Conservation (phyloP, 2,329 filamentous ascomycete species). For the Pseudogymnoascus sp. region DNA sequence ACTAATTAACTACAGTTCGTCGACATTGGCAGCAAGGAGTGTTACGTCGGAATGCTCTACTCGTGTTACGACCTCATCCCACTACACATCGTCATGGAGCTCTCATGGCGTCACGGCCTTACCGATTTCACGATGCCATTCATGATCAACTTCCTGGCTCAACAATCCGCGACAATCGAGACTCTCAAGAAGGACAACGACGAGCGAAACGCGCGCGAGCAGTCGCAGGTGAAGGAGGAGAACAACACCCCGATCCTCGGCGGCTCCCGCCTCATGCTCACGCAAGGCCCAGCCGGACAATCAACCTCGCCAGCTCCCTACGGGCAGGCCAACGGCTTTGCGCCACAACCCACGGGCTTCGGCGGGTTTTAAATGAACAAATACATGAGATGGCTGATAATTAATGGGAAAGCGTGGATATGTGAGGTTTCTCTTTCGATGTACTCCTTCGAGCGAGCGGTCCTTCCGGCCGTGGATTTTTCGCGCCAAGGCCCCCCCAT, state of each 20-base stretch:
- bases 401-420: constrained; percentile 5
- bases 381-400: constrained; percentile 10
- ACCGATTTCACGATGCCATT: constrained; percentile 99
- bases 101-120: constrained; percentile 93
- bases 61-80: constrained; percentile 96
- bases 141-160: constrained; percentile 96
- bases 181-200: constrained; percentile 92
- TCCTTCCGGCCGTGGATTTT: neutral
- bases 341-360: constrained; percentile 79
- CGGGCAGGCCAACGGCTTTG: constrained; percentile 78
- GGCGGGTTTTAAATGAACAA: constrained; percentile 39
- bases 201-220: constrained; percentile 73
- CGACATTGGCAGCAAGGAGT: constrained; percentile 97
- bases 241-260: constrained; percentile 92
- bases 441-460: neutral
- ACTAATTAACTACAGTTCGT: constrained; percentile 62
- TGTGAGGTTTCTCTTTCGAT: constrained; percentile 5
- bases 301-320: constrained; percentile 60
- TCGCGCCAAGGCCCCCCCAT: neutral
- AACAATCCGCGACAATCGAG: constrained; percentile 81
- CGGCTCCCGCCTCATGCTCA: constrained; percentile 85
- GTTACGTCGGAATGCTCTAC: constrained; percentile 99
- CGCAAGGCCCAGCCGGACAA: constrained; percentile 64
- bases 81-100: constrained; percentile 84
- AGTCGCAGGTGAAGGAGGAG: constrained; percentile 71